Base-by-base conservation (phyloP, 257 asterid genomes). In the Cinchona pubescens region DNA sequence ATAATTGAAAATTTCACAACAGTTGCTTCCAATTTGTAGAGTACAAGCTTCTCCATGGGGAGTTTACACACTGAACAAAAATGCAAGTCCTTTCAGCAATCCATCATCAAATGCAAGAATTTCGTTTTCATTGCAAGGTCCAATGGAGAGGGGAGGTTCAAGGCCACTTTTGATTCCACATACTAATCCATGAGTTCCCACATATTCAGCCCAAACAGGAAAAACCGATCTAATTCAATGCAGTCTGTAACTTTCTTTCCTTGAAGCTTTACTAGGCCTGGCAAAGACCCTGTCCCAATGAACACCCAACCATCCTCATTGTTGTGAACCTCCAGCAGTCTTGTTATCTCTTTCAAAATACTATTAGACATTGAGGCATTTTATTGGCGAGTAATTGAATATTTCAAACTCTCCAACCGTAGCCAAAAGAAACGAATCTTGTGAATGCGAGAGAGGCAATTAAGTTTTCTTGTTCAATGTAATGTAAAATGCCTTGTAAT, bases 61-160 rank as follows among this genome's bases (percentile, higher is more conserved):
- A 85, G 71, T 60, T 76, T 87, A n/a, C 96, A 90, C 6, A 75
- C 71, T 2, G 82, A 83, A 84, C 97, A 92, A 61, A n/a, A 82
- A 45, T 75, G 70, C 56, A 34, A 60, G 62, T 42, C 76, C 86
- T 69, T 74, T 86, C 37, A 70, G 55, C 76, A 76, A 75, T 29
- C 88, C 92, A 77, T 90, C 89, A 73, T 92, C 90, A 80, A 80
- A 88, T 11, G 82, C 83, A 73, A 90, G 45, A 66, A 85, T 51
- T 7, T 83, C 87, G 21, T 61, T n/a, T 48, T 81, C 83, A 56
- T 77, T 15, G 85, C 93, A 88, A 1, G 73, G 61, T 42, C 71
- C 82, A 25, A 48, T 75, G 34, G 76, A 73, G 18, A 46, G 72
- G 53, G 80, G 61, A 53, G 82, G 77, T 29, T 63, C 83, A 63